Conservation (phyloP, 1,284 basidiomycete species). For the Austroboletus niveus region DNA sequence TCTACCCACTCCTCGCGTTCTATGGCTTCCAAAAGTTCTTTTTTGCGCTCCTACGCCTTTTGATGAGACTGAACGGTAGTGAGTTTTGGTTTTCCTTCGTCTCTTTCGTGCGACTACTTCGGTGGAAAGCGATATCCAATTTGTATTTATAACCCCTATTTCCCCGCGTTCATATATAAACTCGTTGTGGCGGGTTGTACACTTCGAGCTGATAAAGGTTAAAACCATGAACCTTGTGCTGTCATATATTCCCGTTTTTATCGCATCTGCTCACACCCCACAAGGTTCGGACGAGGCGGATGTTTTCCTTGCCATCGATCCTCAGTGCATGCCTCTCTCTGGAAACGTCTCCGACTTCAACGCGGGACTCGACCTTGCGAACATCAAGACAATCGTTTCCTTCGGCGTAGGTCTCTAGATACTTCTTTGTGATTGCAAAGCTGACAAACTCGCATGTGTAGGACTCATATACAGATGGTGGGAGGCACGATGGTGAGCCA, state of each 20-base stretch:
- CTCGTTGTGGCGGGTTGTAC: too few species aligned
- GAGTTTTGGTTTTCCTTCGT: background rate
- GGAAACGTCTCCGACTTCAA: slow-evolving; percentile 44
- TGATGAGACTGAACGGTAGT: slow-evolving; percentile 8
- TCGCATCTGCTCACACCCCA: background rate
- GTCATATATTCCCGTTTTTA: slow-evolving; percentile 1
- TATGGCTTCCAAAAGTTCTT: slow-evolving; percentile 18
- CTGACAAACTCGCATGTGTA: background rate
- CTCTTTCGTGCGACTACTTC: too few species aligned
- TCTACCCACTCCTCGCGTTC: slow-evolving; percentile 21
- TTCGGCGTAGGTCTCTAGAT: slow-evolving; percentile 39
- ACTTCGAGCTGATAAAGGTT: too few species aligned
- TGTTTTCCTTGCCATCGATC: slow-evolving; percentile 42
- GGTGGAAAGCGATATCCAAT: too few species aligned
- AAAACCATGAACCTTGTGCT: background rate
- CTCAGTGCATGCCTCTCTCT: slow-evolving; percentile 38
- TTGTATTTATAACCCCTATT: too few species aligned
- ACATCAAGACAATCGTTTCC: slow-evolving; percentile 44
- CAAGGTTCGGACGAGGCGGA: slow-evolving; percentile 21
- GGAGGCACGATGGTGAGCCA: slow-evolving; percentile 33
- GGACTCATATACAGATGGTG: slow-evolving; percentile 37
- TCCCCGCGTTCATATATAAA: too few species aligned
- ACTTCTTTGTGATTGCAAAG: background rate
- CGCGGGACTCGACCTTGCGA: slow-evolving; percentile 37
- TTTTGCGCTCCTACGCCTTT: slow-evolving; percentile 2